A percentile compares a stretch with the other conserved stretches of the same genome.
Evolutionary conservation across 352 stramenopile genomes (phyloP).

Genomic region (Phytopythium oedochilum): DNA sequence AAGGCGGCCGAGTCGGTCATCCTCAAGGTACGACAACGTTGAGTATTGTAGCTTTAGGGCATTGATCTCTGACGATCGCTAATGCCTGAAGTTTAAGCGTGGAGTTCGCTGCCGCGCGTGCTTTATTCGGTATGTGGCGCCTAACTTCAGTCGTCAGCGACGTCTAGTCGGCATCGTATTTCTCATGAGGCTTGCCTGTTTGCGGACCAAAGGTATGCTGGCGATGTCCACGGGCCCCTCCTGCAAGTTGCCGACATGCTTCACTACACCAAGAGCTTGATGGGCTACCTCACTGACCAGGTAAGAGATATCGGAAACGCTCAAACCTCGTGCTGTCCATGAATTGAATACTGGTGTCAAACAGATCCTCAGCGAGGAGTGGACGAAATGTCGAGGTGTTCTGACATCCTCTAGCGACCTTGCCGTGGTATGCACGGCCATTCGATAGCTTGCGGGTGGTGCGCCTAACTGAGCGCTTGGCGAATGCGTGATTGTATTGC

Average conservation of each 20-base stretch:
- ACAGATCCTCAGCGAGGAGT: constrained; percentile 23
- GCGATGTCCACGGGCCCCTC: constrained; percentile 31
- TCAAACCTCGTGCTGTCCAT: too few relatives aligned
- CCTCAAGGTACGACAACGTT: constrained; percentile 47
- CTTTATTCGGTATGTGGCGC: constrained; percentile 32
- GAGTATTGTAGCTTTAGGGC: constrained; percentile 43
- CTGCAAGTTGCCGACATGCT: constrained; percentile 69
- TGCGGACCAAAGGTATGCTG: constrained; percentile 55
- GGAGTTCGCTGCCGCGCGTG: constrained; percentile 43
- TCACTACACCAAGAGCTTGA: constrained; percentile 64
- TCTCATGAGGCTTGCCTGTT: too few relatives aligned
- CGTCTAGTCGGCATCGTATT: too few relatives aligned
- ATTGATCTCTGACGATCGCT: too few relatives aligned
- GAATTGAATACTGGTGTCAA: too few relatives aligned
- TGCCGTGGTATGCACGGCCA: constrained; percentile 13
- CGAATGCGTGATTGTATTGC: background rate
- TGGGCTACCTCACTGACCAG: constrained; percentile 68
- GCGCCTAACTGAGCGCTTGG: too few relatives aligned
- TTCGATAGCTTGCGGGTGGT: background rate
- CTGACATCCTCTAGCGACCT: constrained; percentile 19
- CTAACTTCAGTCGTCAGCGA: background rate
- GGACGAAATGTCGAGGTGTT: constrained; percentile 13
- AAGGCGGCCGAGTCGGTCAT: constrained; percentile 53
- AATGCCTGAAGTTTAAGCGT: constrained; percentile 46
- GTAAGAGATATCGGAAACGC: too few relatives aligned